phyloP scores from a whole-genome alignment of 2,329 filamentous ascomycete genomes.

The Penicillium sp. region DNA sequence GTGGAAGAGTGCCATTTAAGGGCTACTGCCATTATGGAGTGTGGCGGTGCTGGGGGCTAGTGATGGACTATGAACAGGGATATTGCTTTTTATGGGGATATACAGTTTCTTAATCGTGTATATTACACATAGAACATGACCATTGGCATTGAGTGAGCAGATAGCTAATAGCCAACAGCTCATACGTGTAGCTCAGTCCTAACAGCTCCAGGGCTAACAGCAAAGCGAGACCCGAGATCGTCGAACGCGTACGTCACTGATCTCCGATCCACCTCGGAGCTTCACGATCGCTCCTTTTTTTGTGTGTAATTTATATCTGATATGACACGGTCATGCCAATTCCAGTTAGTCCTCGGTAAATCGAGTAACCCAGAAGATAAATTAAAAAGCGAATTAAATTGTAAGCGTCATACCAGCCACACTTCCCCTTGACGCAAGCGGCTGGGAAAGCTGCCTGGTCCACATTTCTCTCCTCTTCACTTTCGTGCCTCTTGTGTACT shows the following conservation, averaged over 20 bases:
- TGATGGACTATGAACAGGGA: too few species aligned
- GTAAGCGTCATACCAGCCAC: slow-evolving; percentile 20
- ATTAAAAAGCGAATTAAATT: not conserved
- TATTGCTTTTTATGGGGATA: too few species aligned
- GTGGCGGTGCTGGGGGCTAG: too few species aligned
- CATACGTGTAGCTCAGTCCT: too few species aligned
- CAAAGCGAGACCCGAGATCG: not conserved
- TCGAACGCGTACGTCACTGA: slow-evolving; percentile 22
- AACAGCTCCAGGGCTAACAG: too few species aligned
- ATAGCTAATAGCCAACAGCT: too few species aligned
- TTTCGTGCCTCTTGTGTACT: not conserved
- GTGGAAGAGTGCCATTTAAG: too few species aligned
- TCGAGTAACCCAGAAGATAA: not conserved
- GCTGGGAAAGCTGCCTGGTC: slow-evolving; percentile 16
- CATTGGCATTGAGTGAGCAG: too few species aligned
- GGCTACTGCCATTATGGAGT: too few species aligned
- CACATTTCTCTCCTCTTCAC: slow-evolving; percentile 11
- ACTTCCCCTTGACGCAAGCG: slow-evolving; percentile 30
- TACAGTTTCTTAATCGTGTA: too few species aligned
- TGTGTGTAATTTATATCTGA: not conserved
- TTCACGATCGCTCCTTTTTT: slow-evolving; percentile 17
- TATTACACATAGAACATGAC: too few species aligned
- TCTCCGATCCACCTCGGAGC: slow-evolving; percentile 20
- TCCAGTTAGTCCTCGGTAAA: not conserved
- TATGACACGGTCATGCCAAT: not conserved